A percentile compares a stretch with the other conserved stretches of the same genome.
phyloP scores from a whole-genome alignment of 139 green algal genomes.

The Closterium sp. region DNA sequence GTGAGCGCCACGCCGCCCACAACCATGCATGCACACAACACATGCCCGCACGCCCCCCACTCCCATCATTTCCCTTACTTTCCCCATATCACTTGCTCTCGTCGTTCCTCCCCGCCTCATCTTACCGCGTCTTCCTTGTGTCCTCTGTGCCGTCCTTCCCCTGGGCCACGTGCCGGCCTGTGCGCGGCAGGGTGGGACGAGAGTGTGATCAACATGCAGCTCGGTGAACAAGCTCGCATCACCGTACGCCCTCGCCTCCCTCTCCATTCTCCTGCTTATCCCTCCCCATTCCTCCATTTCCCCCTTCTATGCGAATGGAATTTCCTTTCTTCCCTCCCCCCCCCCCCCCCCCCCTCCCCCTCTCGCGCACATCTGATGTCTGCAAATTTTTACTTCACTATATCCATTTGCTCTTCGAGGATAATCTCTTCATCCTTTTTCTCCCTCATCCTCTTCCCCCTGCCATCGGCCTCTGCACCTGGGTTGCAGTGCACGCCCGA shows the following conservation, averaged over 20 bases:
- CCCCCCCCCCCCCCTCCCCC: neutral
- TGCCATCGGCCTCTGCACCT: too few relatives aligned
- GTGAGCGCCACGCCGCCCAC: neutral
- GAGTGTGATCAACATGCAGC: conserved; percentile 52
- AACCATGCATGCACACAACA: neutral
- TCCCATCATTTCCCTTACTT: neutral
- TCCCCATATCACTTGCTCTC: neutral
- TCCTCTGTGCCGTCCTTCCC: neutral
- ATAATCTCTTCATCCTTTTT: too few relatives aligned
- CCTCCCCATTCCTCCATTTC: neutral
- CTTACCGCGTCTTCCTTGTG: neutral
- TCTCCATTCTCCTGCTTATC: neutral
- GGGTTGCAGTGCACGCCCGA: conserved; percentile 49
- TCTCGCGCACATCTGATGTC: neutral
- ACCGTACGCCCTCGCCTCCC: conserved; percentile 16
- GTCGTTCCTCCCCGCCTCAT: neutral
- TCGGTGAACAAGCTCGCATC: conserved; percentile 51
- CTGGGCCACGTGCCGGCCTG: neutral
- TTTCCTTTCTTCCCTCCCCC: neutral
- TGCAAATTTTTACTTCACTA: neutral
- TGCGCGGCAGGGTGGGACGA: conserved; percentile 60
- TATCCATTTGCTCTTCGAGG: neutral
- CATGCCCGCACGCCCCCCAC: neutral
- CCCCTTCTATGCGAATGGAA: neutral
- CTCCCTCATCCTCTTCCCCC: too few relatives aligned